phyloP scores from a whole-genome alignment of 129 eudicot genomes.

The Tanacetum coccineum region DNA sequence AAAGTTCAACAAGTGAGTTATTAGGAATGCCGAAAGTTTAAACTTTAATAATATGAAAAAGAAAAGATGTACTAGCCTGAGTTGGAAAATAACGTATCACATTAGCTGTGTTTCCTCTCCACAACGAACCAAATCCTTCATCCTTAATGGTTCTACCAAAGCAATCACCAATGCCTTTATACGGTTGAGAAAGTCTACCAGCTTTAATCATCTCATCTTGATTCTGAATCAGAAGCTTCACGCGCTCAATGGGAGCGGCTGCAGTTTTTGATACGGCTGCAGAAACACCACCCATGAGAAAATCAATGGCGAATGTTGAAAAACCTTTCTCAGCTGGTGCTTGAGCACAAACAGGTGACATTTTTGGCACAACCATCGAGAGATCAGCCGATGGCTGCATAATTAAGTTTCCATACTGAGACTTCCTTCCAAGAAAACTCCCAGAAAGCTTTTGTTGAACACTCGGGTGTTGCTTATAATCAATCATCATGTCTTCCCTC shows the following conservation, averaged over 20 bases:
- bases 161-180: no score
- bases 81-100: conserved; percentile 60
- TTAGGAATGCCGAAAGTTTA: no score
- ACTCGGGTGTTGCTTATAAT: conserved; percentile 36
- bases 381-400: conserved; percentile 25
- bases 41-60: no score
- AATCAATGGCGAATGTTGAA: conserved; percentile 41
- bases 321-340: conserved; percentile 51
- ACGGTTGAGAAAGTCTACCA: conserved; percentile 47
- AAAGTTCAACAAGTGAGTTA: not conserved
- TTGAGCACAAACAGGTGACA: conserved; percentile 38
- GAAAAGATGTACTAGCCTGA: conserved; percentile 44
- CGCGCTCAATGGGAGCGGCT: conserved; percentile 55
- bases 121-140: conserved; percentile 42
- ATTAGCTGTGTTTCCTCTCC: conserved; percentile 61
- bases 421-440: conserved; percentile 20
- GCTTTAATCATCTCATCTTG: conserved; percentile 56
- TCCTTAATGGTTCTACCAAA: conserved; percentile 42
- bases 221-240: conserved; percentile 47
- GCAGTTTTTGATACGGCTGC: conserved; percentile 53
- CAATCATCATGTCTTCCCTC: conserved; percentile 27
- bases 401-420: conserved; percentile 21
- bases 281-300: conserved; percentile 61
- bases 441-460: conserved; percentile 37
- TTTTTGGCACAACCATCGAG: conserved; percentile 25